Evolutionary conservation across 2,329 filamentous ascomycete genomes (phyloP).

Genomic region (Plectosphaerella plurivora): DNA sequence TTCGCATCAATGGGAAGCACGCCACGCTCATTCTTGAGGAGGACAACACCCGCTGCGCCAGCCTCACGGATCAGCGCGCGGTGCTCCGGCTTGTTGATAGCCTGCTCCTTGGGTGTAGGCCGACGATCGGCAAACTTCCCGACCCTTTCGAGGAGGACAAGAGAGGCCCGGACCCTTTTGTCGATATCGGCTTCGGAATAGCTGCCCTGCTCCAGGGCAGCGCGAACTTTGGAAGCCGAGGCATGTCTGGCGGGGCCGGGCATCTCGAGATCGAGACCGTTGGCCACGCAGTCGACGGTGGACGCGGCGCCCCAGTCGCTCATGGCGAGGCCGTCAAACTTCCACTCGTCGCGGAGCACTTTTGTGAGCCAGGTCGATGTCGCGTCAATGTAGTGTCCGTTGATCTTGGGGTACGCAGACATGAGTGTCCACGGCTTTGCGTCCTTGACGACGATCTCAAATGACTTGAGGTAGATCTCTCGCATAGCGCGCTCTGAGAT

Average conservation of each 20-base stretch:
- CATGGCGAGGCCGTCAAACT: slow-evolving; percentile 31
- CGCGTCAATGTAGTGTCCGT: slow-evolving; percentile 14
- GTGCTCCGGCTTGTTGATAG: slow-evolving; percentile 11
- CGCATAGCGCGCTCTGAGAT: slow-evolving; percentile 24
- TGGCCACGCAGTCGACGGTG: slow-evolving; percentile 12
- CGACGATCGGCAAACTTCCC: slow-evolving; percentile 31
- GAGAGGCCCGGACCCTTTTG: slow-evolving; percentile 49
- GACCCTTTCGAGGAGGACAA: slow-evolving; percentile 42
- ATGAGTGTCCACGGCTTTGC: slow-evolving; percentile 38
- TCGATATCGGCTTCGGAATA: slow-evolving; percentile 55
- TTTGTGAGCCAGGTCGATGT: slow-evolving; percentile 21
- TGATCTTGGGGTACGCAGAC: slow-evolving; percentile 42
- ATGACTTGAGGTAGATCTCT: slow-evolving; percentile 38
- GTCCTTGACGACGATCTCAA: slow-evolving; percentile 38
- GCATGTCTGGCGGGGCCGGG: slow-evolving; percentile 41
- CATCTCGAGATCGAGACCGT: slow-evolving; percentile 40
- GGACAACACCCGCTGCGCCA: slow-evolving; percentile 64
- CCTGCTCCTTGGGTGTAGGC: slow-evolving; percentile 43
- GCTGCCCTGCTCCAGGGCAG: slow-evolving; percentile 67
- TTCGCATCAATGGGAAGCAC: slow-evolving; percentile 59
- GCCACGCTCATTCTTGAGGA: slow-evolving; percentile 66
- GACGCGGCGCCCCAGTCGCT: slow-evolving; percentile 36
- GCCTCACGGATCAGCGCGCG: slow-evolving; percentile 9
- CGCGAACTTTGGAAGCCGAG: slow-evolving; percentile 19
- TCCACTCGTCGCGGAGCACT: slow-evolving; percentile 39